phyloP scores from a whole-genome alignment of 768 basidiomycete species.

The Amanita subjunquillea region DNA sequence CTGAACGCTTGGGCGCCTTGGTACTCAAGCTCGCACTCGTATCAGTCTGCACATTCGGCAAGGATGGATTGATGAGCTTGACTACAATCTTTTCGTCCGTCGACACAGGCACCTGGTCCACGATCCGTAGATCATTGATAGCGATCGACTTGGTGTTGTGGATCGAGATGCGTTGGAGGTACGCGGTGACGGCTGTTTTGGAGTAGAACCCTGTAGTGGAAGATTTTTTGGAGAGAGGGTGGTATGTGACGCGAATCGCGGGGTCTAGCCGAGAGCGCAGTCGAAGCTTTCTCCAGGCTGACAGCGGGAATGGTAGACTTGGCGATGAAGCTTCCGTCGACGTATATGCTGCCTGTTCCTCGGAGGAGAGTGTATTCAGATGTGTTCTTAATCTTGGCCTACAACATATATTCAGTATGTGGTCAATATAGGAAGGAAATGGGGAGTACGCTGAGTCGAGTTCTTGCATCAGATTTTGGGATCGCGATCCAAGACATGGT shows the following conservation, averaged over 20 bases:
- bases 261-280: conserved; percentile 30
- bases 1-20: no score
- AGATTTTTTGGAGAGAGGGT: conserved; percentile 22
- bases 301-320: conserved; percentile 21
- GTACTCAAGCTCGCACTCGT: no score
- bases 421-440: neutral
- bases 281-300: conserved; percentile 28
- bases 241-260: conserved; percentile 27
- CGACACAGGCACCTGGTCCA: no score
- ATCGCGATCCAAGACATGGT: conserved; percentile 25
- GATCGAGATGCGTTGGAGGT: no score
- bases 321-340: conserved; percentile 32
- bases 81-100: no score
- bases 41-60: no score
- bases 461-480: conserved; percentile 23
- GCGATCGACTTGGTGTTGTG: no score
- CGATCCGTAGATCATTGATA: no score
- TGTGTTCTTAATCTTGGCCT: conserved; percentile 28
- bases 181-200: neutral
- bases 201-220: conserved; percentile 23
- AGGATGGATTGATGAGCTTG: no score
- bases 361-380: conserved; percentile 27
- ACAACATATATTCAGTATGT: neutral
- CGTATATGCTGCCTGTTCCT: conserved; percentile 26
- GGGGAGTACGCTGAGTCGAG: conserved; percentile 19